Base-by-base conservation (phyloP, 2,329 filamentous ascomycete genomes). In the Fusarium sublunatum region DNA sequence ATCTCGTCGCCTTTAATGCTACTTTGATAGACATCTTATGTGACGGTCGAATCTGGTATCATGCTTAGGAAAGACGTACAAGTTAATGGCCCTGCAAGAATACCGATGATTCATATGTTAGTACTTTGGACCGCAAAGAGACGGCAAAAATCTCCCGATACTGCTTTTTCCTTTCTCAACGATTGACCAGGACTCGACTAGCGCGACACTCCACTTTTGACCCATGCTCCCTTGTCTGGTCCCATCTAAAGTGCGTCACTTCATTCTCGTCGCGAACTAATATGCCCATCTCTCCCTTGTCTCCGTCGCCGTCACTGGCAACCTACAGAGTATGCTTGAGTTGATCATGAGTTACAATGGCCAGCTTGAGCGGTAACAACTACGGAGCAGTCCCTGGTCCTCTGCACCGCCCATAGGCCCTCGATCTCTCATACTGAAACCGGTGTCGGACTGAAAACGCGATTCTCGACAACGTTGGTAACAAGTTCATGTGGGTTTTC, bases 201-300 rank as follows among this genome's bases (percentile, higher is more conserved):
- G 57, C 40, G 40, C 44, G 15, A 35, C 36, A 49, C 35, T 31
- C 57, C 38, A 45, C 61, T 39, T 36, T 24, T 25, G 34, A 25
- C 40, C 61, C 31, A 29, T 28, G 22, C 31, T 42, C 36, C 26
- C 52, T 47, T 62, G 52, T 65, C 51, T 45, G 45, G 48, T 55
- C 48, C 48, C 61, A 65, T 65, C 36, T 57, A 65, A 62, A 52
- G 40, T 65, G 56, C 61, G 62, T 65, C 61, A 65, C 53, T 65
- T 45, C 31, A 61, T 65, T 29, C 45, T 38, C 48, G 52, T 47
- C 42, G 11, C 38, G 26, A 64, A 53, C 49, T 64, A 52, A 52
- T 64, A 38, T 64, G 42, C 28, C 49, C 61, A 60, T 65, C 50
- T 44, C 48, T 42, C 42, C 56, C 56, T 41, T 65, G 34, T 50